Evolutionary conservation across 2,329 filamentous ascomycete species (phyloP), one percentile per base, ranked within the genome.

Genomic region (Fusarium incarnatum): DNA sequence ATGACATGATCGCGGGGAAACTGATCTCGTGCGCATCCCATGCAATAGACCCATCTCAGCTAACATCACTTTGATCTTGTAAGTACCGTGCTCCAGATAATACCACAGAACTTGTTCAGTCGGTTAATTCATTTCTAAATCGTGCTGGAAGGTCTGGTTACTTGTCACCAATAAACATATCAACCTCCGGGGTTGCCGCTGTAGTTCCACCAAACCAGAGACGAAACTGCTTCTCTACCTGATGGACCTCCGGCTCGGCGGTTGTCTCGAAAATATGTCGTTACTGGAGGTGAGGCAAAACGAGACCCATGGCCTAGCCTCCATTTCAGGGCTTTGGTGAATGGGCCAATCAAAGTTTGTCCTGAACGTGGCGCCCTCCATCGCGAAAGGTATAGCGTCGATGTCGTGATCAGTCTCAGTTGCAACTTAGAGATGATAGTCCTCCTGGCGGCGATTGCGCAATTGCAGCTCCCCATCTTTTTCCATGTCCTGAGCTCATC

Each of bases 381-480:
- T 83, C 81, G 81, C 81, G 82, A 83, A 82, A 82, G 83, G 78
- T 67, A 80, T 85, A 84, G 83, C 82, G 82, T 80, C 79, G 83
- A 85, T 85, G 83, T 84, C 83, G 83, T 84, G 83, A 84, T 85
- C 80, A 77, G 73, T 80, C 77, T 76, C 76, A 77, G 75, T 77
- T 75, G 66, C 73, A 75, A 74, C 75, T 72, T 65, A 60, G 58
- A 74, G 70, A 70, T 66, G 68, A 72, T 71, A 71, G 68, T 75
- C 67, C 72, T 76, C 60, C 73, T 73, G 72, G 75, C 72, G 73
- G 75, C 79, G 75, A 81, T 80, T 76, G 78, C 79, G 79, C 80
- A 78, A 80, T 79, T 74, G 57, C 58, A 64, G 47, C 62, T 73
- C 74, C 71, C 74, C 74, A 71, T 76, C 71, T 72, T 73, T 62